Base-by-base conservation (phyloP, 2,329 filamentous ascomycete genomes). In the Fusarium oxysporum region DNA sequence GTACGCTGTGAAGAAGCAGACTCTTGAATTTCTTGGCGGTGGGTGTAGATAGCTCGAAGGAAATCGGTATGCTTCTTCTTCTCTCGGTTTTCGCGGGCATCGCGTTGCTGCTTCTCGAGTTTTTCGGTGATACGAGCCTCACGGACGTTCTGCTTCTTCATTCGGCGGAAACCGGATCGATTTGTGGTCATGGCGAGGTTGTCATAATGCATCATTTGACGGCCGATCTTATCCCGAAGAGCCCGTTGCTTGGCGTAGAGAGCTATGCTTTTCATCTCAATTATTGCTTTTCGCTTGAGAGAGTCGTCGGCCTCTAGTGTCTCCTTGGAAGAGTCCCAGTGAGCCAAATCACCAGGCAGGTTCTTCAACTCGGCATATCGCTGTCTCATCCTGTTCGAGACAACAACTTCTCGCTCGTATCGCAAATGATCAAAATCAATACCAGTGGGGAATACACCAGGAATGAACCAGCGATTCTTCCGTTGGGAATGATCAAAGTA, bases 91-190 rank as follows among this genome's bases (percentile, higher is more conserved):
- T 98, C 96, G 65, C 96, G 93, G 45, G 95, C 96, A 82, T 98
- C 96, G 64, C 96, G 94, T 81, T 99, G 96, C 82, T 99, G 95
- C 85, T 98, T 98, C 89, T 99, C 96, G 4, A 99, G 90, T 83
- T 98, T 99, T 88, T 99, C 96, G 0, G 96, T 99, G 74, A 99
- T 97, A 64, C 96, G 92, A 63, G 96, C 96, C 84, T 99, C 96
- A 40, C 96, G 92, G 55, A 98, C 88, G 55, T 93, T 97, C 82
- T 98, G 96, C 86, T 98, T 98, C 92, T 99, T 99, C 86, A 96
- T 93, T 56, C 96, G 92, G 40, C 96, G 93, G 82, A 98, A 98
- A 78, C 92, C 90, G 59, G 93, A 92, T 56, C 96, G 92, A 80
- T 99, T 99, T 2, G 95, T 96, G 3, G 96, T 98, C 93, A 98